These are phyloP conservation scores for Pelomyxa schiedti DNA, from an alignment of 78 protist species.

Conservation along the genomic window DNA sequence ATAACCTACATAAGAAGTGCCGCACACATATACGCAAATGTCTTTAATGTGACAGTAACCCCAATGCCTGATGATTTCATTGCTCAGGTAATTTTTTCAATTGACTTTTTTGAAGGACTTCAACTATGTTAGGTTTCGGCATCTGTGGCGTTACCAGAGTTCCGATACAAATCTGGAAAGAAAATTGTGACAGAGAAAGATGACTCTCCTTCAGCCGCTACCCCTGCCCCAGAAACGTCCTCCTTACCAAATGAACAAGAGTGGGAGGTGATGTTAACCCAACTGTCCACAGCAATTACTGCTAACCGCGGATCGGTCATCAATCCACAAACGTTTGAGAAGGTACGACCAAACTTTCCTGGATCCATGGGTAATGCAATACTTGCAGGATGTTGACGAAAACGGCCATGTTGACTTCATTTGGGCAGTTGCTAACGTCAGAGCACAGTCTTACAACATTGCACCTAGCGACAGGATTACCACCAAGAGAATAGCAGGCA, in stretches of 20 bases:
- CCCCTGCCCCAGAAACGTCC: conserved; percentile 24
- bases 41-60: too few relatives aligned
- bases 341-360: background rate
- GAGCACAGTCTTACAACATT: conserved; percentile 88
- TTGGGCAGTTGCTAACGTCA: conserved; percentile 75
- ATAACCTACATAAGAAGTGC: conserved; percentile 1
- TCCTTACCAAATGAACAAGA: background rate
- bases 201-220: conserved; percentile 15
- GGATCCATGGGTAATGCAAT: conserved; percentile 3
- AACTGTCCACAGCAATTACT: background rate
- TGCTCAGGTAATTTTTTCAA: too few relatives aligned
- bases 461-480: conserved; percentile 52
- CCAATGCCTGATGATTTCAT: too few relatives aligned
- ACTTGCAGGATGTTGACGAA: conserved; percentile 87
- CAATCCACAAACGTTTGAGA: background rate
- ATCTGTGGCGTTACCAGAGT: background rate
- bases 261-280: background rate
- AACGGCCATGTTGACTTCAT: conserved; percentile 92
- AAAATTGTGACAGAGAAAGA: conserved; percentile 36
- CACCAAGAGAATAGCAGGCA: conserved; percentile 83
- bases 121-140: background rate
- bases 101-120: background rate
- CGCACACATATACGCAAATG: conserved; percentile 5
- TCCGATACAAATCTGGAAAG: conserved; percentile 13
- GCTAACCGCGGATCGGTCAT: conserved; percentile 1